Base-by-base conservation (phyloP, 805 yeast species). In the Kazachstania psychrophila region DNA sequence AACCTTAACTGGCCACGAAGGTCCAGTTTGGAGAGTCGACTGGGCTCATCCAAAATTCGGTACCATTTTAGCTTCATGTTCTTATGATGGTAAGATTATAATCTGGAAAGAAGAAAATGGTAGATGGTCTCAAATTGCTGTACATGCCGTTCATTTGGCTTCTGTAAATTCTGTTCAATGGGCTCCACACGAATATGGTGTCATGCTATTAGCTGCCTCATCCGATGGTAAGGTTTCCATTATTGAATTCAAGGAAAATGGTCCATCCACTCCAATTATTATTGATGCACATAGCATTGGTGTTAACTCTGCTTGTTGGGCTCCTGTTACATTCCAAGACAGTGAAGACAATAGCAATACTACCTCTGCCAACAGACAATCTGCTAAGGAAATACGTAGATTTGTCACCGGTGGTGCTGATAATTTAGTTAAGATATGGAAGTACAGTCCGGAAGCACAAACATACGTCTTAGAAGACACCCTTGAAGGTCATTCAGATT, bases 11-110 rank as follows among this genome's bases (percentile, higher is more conserved):
- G 96, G 94, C 26, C 98, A 92, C 61, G 96, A 87, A 44, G 98
- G 97, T 23, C 97, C 98, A 10, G 96, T 92, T 33, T 92, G 98
- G 98, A 95, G 89, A 64, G 94, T 87, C 15, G 76, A 85, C 37
- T 92, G 98, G 98, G 97, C 97, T 3, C 98, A 92, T 58, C 98
- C 98, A 23, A 89, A 89, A 60, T 92, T 89, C 56, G 98, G 98
- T 27, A 80, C 86, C 11, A 85, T 89, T 45, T 69, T 92, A 46
- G 98, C 98, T 1, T 81, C 95, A 18, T 85, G 95, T 49, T 86
- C 96, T 1, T 92, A 86, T 56, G 96, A 92, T 57, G 98, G 98
- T 37, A 82, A 82, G 53, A 96, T 85, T 13, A 65, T 88, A 43
- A 77, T 92, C 51, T 92, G 98, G 98, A 81, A 85, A 55, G 96